These are phyloP conservation scores for Pecoramyces ruminantium DNA, from an alignment of 192 early-diverging fungal genomes.

Conservation along the genomic window DNA sequence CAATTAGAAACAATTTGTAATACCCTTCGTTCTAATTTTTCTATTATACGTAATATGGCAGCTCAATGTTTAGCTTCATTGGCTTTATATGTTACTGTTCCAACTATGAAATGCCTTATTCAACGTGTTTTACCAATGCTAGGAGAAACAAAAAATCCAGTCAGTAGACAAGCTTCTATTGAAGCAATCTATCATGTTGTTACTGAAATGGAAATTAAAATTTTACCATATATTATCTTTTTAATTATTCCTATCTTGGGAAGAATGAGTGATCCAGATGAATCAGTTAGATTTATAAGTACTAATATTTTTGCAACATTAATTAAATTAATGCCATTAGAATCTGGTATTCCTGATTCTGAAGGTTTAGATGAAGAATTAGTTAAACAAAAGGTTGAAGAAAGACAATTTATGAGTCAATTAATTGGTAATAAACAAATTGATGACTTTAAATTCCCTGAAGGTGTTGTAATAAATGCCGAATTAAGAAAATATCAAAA, in stretches of 20 bases:
- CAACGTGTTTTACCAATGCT: conserved; percentile 56
- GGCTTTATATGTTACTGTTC: conserved; percentile 40
- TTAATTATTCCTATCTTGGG: conserved; percentile 90
- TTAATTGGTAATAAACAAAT: conserved; percentile 75
- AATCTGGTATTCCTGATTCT: conserved; percentile 84
- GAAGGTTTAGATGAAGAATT: conserved; percentile 64
- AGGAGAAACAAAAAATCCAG: conserved; percentile 43
- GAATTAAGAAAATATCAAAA: conserved; percentile 90
- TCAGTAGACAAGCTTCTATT: conserved; percentile 68
- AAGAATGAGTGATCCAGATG: conserved; percentile 90
- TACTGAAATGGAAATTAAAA: conserved; percentile 51
- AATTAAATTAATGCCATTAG: conserved; percentile 86
- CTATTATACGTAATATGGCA: conserved; percentile 61
- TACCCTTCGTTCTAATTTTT: conserved; percentile 43
- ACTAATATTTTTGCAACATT: conserved; percentile 91
- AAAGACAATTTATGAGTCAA: conserved; percentile 85
- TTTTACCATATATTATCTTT: conserved; percentile 91
- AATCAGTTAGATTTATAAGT: conserved; percentile 67
- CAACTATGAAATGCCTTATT: conserved; percentile 70
- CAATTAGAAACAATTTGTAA: conserved; percentile 47
- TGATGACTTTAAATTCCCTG: conserved; percentile 66
- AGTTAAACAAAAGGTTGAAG: conserved; percentile 61
- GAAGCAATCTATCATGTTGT: conserved; percentile 74
- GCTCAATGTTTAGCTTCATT: conserved; percentile 61
- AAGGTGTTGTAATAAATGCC: conserved; percentile 68